A percentile compares a stretch with the other conserved stretches of the same genome.
These are phyloP conservation scores for Blastocystis sp. DNA, from an alignment of 352 stramenopile species.

Conservation along the genomic window DNA sequence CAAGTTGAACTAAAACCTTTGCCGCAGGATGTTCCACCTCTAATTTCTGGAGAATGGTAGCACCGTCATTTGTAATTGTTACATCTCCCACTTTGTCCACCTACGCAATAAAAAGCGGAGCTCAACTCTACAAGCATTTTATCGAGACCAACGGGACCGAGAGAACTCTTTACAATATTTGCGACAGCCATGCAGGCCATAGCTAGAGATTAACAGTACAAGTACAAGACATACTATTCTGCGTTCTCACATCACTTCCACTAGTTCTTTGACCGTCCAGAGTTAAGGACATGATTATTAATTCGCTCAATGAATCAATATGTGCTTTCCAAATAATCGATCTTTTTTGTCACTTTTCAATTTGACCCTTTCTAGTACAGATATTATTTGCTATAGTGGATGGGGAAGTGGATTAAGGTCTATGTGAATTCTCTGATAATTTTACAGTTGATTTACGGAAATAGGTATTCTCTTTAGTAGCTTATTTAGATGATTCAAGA, in stretches of 20 bases:
- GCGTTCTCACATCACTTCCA: constrained; percentile 51
- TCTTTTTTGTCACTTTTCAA: neutral
- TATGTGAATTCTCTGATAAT: neutral
- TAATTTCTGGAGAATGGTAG: constrained; percentile 98
- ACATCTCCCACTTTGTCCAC: constrained; percentile 94
- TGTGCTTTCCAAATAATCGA: neutral
- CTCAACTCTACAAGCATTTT: constrained; percentile 88
- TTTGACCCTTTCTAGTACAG: neutral
- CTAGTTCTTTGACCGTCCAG: constrained; percentile 56
- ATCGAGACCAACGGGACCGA: constrained; percentile 95
- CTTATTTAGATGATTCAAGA: too few relatives aligned
- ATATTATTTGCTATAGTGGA: too few relatives aligned
- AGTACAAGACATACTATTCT: constrained; percentile 27
- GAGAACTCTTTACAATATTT: constrained; percentile 98
- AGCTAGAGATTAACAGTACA: constrained; percentile 70
- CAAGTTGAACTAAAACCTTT: constrained; percentile 82
- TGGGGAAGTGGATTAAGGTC: too few relatives aligned
- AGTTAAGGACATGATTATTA: constrained; percentile 39
- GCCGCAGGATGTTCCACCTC: constrained; percentile 97
- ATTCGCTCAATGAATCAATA: neutral
- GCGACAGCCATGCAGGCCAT: constrained; percentile 93
- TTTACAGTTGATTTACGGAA: neutral
- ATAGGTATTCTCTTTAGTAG: neutral
- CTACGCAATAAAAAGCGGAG: constrained; percentile 23
- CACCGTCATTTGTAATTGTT: constrained; percentile 99